Evolutionary conservation across 176 grass and related monocot species (phyloP).

Genomic region (Carex kokanica): DNA sequence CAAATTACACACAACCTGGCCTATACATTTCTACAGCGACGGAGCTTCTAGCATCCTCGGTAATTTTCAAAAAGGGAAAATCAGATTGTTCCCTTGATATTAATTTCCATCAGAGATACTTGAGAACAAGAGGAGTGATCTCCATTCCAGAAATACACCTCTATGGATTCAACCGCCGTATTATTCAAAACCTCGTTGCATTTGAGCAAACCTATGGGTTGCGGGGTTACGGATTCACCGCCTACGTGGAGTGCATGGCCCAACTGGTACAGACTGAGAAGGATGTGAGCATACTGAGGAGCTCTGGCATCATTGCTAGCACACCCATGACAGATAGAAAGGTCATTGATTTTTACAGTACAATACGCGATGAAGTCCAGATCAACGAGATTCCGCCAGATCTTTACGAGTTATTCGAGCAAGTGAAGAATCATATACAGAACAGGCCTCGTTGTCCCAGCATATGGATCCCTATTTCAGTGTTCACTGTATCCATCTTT

Average conservation of each 20-base stretch:
- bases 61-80: not conserved
- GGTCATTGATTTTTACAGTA: no score
- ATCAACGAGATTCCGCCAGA: no score
- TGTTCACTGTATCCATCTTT: no score
- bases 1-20: not conserved
- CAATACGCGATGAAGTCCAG: no score
- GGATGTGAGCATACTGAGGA: not conserved
- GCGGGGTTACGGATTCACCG: not conserved
- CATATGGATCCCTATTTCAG: no score
- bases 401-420: no score
- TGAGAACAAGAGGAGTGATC: not conserved
- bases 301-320: not conserved
- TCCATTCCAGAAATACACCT: not conserved
- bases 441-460: no score
- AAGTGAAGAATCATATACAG: no score
- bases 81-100: not conserved
- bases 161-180: not conserved
- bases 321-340: no score
- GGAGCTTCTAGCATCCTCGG: not conserved
- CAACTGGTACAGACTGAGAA: not conserved
- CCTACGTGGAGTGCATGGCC: not conserved
- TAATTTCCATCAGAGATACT: not conserved
- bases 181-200: not conserved
- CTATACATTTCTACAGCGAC: not conserved
- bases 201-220: not conserved